phyloP scores from a whole-genome alignment of 2,329 filamentous ascomycete genomes.

The Colletotrichum euphorbiae region DNA sequence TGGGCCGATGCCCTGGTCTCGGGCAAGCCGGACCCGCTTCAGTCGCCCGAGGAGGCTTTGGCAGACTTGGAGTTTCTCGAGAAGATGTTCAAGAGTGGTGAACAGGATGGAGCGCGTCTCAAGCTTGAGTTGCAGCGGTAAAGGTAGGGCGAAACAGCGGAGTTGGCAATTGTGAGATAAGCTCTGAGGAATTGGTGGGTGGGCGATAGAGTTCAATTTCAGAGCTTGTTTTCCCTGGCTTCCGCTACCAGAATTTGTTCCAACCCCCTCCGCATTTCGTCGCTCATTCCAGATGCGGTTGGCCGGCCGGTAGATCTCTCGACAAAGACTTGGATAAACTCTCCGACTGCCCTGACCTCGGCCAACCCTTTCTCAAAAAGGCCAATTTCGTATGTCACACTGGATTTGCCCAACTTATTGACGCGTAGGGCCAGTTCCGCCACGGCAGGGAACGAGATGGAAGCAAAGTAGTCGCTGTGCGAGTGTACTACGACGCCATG shows the following conservation, averaged over 20 bases:
- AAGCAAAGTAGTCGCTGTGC: slow-evolving; percentile 86
- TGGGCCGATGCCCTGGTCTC: slow-evolving; percentile 66
- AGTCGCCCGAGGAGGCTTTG: slow-evolving; percentile 68
- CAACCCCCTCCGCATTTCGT: slow-evolving; percentile 68
- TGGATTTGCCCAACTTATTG: slow-evolving; percentile 85
- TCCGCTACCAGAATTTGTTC: slow-evolving; percentile 57
- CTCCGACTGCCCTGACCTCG: slow-evolving; percentile 83
- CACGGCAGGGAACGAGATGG: slow-evolving; percentile 83
- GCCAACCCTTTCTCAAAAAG: slow-evolving; percentile 82
- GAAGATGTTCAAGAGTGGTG: slow-evolving; percentile 61
- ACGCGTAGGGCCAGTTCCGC: slow-evolving; percentile 86
- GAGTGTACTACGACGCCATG: slow-evolving; percentile 89
- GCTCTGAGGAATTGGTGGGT: slow-evolving; percentile 14
- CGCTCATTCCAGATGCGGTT: slow-evolving; percentile 72
- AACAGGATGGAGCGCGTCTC: slow-evolving; percentile 54
- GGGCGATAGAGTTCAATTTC: slow-evolving; percentile 33
- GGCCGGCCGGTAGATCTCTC: slow-evolving; percentile 77
- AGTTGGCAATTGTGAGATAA: slow-evolving; percentile 5
- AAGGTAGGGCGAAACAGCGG: background rate
- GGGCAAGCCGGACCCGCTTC: slow-evolving; percentile 61
- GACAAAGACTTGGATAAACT: slow-evolving; percentile 91
- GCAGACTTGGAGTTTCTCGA: slow-evolving; percentile 71
- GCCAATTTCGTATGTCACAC: slow-evolving; percentile 90
- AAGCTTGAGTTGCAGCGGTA: slow-evolving; percentile 53
- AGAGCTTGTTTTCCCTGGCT: slow-evolving; percentile 35